These are phyloP conservation scores for Glycine tomentella DNA, from an alignment of 306 rosid genomes.

Conservation along the genomic window DNA sequence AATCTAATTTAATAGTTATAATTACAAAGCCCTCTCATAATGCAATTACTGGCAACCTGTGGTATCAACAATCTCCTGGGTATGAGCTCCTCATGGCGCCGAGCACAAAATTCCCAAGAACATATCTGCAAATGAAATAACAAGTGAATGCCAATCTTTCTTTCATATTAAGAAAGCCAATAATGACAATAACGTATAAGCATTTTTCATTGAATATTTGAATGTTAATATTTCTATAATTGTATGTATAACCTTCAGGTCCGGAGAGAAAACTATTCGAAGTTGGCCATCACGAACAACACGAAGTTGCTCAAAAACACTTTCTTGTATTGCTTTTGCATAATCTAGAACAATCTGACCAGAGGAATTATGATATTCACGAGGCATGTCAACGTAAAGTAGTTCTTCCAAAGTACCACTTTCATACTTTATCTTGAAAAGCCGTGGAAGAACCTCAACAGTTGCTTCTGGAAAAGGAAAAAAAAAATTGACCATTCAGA, in stretches of 20 bases:
- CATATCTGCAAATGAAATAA: slow-evolving; percentile 69
- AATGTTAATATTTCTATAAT: slow-evolving; percentile 17
- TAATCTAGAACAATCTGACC: slow-evolving; percentile 97
- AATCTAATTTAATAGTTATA: slow-evolving; percentile 10
- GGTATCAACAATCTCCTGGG: slow-evolving; percentile 95
- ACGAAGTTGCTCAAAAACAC: slow-evolving; percentile 98
- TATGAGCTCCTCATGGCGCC: slow-evolving; percentile 97
- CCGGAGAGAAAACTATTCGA: slow-evolving; percentile 91
- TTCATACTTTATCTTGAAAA: slow-evolving; percentile 94
- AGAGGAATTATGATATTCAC: slow-evolving; percentile 91
- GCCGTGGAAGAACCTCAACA: slow-evolving; percentile 96
- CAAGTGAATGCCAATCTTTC: slow-evolving; percentile 29
- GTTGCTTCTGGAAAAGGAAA: slow-evolving; percentile 83
- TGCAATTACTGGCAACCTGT: slow-evolving; percentile 67
- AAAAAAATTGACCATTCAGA: slow-evolving; percentile 17
- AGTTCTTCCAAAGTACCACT: slow-evolving; percentile 99
- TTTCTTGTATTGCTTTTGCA: slow-evolving; percentile 98
- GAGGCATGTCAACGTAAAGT: slow-evolving; percentile 97
- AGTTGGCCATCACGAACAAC: slow-evolving; percentile 99
- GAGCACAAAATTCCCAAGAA: slow-evolving; percentile 99
- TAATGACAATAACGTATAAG: background rate
- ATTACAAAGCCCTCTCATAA: slow-evolving; percentile 35
- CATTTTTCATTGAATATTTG: slow-evolving; percentile 12
- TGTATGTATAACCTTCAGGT: slow-evolving; percentile 73
- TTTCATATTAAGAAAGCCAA: slow-evolving; percentile 25